Evolutionary conservation across 148 eudicot genomes (phyloP).

Genomic region (Vaccinium corymbosum): DNA sequence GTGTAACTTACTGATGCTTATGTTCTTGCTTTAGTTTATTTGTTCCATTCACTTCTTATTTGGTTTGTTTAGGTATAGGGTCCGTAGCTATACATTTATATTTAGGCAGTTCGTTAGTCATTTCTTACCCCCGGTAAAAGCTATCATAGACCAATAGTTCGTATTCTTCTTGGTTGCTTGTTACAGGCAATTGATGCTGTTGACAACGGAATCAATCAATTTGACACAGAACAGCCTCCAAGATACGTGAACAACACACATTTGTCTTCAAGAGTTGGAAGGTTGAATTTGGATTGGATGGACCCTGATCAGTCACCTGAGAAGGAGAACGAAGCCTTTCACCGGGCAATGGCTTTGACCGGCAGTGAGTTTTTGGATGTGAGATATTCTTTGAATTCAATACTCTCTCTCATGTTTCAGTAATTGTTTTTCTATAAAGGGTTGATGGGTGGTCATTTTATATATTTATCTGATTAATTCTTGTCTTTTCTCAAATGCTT

Average conservation of each 20-base stretch:
- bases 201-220: slow-evolving; percentile 87
- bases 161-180: slow-evolving; percentile 9
- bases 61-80: not conserved
- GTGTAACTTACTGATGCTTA: not conserved
- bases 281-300: slow-evolving; percentile 78
- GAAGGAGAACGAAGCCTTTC: slow-evolving; percentile 76
- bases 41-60: not conserved
- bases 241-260: slow-evolving; percentile 77
- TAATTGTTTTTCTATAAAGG: not conserved
- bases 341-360: slow-evolving; percentile 66
- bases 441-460: not conserved
- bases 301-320: slow-evolving; percentile 88
- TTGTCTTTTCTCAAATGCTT: not conserved
- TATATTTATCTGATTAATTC: not conserved
- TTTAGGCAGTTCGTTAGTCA: not conserved
- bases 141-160: not conserved
- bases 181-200: slow-evolving; percentile 91
- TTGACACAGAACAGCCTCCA: slow-evolving; percentile 60
- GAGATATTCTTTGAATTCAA: slow-evolving; percentile 24
- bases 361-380: slow-evolving; percentile 91
- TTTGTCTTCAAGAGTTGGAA: slow-evolving; percentile 85
- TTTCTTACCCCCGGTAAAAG: not conserved
- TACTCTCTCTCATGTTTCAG: not conserved
- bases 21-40: not conserved
- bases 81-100: not conserved